phyloP scores from a whole-genome alignment of 441 rosid genomes.

The Croton laevigatus region DNA sequence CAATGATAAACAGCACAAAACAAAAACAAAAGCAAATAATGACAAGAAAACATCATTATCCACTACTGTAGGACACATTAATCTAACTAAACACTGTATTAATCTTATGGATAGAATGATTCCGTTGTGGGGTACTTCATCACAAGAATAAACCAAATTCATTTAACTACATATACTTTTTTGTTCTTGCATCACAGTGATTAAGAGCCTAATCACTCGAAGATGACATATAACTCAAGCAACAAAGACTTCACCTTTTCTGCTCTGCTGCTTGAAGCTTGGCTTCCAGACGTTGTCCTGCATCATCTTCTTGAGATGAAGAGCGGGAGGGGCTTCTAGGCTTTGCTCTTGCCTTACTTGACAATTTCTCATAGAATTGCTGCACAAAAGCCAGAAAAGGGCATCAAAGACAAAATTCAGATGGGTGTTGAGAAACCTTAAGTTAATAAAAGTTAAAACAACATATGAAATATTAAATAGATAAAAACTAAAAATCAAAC shows the following conservation, averaged over 20 bases:
- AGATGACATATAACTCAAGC: not conserved
- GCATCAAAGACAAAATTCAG: not conserved
- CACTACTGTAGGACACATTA: not conserved
- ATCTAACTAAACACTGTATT: not conserved
- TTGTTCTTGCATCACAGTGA: not conserved
- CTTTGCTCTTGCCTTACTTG: constrained; percentile 85
- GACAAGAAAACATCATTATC: not conserved
- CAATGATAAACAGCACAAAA: not conserved
- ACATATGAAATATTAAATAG: not conserved
- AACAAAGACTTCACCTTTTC: constrained; percentile 56
- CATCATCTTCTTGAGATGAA: constrained; percentile 34
- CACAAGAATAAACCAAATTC: not conserved
- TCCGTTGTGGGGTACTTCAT: not conserved
- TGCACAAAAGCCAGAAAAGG: constrained; percentile 24
- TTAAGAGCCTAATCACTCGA: not conserved
- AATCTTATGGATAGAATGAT: not conserved
- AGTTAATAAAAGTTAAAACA: not conserved
- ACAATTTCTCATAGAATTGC: constrained; percentile 85
- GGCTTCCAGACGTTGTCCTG: constrained; percentile 68
- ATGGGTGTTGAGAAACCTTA: not conserved
- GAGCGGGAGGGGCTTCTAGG: constrained; percentile 51
- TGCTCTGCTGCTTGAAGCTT: constrained; percentile 92
- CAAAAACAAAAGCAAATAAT: not conserved
- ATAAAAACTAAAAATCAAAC: no score
- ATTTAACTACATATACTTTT: not conserved